Conservation (phyloP, 768 basidiomycete genomes). For the Hericium rajendrae region DNA sequence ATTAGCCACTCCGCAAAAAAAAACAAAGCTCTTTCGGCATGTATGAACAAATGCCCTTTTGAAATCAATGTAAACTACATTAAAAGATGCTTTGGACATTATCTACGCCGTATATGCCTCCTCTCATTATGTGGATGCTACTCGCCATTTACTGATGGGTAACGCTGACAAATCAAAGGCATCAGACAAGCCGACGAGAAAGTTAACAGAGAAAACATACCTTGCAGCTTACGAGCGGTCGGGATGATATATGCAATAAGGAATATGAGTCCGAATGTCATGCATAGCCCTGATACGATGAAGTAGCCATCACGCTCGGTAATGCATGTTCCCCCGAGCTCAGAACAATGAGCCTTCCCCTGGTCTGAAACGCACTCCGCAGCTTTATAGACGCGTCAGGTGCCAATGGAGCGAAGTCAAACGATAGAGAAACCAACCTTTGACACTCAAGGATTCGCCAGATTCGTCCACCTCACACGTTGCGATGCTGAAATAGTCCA, state of each 20-base stretch:
- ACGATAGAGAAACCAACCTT: slow-evolving; percentile 32
- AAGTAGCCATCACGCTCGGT: slow-evolving; percentile 91
- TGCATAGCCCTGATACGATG: slow-evolving; percentile 69
- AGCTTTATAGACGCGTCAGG: slow-evolving; percentile 30
- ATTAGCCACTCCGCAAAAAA: not conserved
- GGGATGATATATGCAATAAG: slow-evolving; percentile 74
- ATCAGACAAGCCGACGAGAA: not conserved
- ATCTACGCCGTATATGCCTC: not conserved
- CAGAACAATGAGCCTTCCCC: slow-evolving; percentile 71
- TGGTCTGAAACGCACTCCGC: slow-evolving; percentile 89
- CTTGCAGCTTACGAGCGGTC: slow-evolving; percentile 76
- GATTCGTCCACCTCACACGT: slow-evolving; percentile 67
- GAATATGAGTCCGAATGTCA: slow-evolving; percentile 64
- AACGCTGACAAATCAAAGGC: slow-evolving; percentile 33
- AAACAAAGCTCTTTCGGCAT: not conserved
- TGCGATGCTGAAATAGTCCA: slow-evolving; percentile 81
- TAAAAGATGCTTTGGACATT: not conserved
- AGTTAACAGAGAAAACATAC: slow-evolving; percentile 32
- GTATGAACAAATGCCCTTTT: not conserved
- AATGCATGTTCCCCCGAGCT: slow-evolving; percentile 70
- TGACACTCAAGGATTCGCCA: slow-evolving; percentile 37
- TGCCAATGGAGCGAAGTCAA: not conserved
- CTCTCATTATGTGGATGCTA: slow-evolving; percentile 16
- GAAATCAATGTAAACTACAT: not conserved
- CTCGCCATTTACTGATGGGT: slow-evolving; percentile 63